Conservation (phyloP, 306 rosid species). For the Trifolium dubium region DNA sequence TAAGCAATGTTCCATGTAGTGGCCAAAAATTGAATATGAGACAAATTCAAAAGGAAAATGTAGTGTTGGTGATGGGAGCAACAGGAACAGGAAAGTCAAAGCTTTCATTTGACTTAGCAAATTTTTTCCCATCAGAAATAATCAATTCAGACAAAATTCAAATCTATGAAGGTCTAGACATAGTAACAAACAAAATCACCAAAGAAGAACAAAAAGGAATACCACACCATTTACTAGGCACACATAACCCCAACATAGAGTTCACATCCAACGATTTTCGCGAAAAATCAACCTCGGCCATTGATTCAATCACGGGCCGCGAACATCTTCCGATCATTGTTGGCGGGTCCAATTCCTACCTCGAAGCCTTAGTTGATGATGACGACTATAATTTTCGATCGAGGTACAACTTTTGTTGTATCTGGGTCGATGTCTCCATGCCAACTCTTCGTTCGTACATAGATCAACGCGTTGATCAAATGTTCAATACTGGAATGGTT, state of each 20-base stretch:
- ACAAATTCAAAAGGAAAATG: conserved; percentile 69
- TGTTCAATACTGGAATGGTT: conserved; percentile 69
- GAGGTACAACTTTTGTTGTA: conserved; percentile 64
- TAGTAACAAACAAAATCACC: conserved; percentile 76
- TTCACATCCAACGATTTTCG: conserved; percentile 62
- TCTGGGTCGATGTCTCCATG: conserved; percentile 76
- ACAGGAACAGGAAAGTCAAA: conserved; percentile 89
- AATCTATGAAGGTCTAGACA: conserved; percentile 75
- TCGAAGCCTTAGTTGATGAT: conserved; percentile 71
- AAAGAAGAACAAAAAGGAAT: conserved; percentile 67
- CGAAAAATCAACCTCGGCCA: conserved; percentile 44
- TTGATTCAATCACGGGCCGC: conserved; percentile 50
- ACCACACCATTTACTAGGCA: conserved; percentile 80
- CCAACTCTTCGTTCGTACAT: conserved; percentile 56
- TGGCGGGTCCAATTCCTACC: conserved; percentile 87
- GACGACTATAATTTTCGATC: conserved; percentile 54
- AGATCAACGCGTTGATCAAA: conserved; percentile 64
- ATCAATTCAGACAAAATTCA: conserved; percentile 94
- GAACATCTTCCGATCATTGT: conserved; percentile 72
- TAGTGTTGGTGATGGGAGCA: conserved; percentile 81
- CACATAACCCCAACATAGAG: conserved; percentile 54
- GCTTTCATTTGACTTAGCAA: conserved; percentile 76
- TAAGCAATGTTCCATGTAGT: conserved; percentile 46
- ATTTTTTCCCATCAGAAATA: conserved; percentile 62
- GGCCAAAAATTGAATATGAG: conserved; percentile 46